A percentile compares a stretch with the other conserved stretches of the same genome.
phyloP scores from a whole-genome alignment of 805 yeast genomes.

The Ogataea zsoltii region DNA sequence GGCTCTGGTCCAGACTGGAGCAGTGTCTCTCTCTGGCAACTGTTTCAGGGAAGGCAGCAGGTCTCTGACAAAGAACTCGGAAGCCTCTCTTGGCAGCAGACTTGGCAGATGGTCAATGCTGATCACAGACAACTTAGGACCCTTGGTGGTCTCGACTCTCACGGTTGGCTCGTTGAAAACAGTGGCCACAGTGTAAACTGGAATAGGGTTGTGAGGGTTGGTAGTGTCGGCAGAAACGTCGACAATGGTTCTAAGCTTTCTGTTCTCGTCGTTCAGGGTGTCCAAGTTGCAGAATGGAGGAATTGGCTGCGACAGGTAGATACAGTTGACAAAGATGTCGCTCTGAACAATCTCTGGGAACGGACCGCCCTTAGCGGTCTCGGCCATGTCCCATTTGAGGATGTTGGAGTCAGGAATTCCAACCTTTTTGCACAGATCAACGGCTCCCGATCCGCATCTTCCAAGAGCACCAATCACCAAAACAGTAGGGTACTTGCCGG shows the following conservation, averaged over 20 bases:
- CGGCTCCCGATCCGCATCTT: conserved; percentile 98
- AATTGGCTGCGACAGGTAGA: conserved; percentile 89
- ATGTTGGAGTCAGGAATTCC: conserved; percentile 89
- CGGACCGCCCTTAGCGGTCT: conserved; percentile 97
- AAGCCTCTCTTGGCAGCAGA: conserved; percentile 93
- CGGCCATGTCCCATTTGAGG: conserved; percentile 94
- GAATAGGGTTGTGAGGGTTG: conserved; percentile 96
- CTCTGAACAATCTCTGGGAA: conserved; percentile 85
- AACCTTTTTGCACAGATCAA: conserved; percentile 73
- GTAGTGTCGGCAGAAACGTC: conserved; percentile 99
- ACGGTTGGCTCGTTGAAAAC: conserved; percentile 92
- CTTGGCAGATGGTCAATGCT: conserved; percentile 97
- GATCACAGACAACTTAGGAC: conserved; percentile 87
- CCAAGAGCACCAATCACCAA: conserved; percentile 97
- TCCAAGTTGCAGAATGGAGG: conserved; percentile 84
- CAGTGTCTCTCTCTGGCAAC: conserved; percentile 75
- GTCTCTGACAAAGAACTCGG: conserved; percentile 87
- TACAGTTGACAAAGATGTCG: conserved; percentile 94
- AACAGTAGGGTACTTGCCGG: conserved; percentile 71
- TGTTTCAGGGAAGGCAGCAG: conserved; percentile 85
- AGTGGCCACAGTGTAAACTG: conserved; percentile 88
- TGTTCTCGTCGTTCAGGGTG: conserved; percentile 59
- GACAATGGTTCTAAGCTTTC: conserved; percentile 88
- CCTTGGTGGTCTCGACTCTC: conserved; percentile 69
- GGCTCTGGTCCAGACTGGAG: conserved; percentile 93